phyloP scores from a whole-genome alignment of 2,329 filamentous ascomycete species.

The Aplosporella prunicola region DNA sequence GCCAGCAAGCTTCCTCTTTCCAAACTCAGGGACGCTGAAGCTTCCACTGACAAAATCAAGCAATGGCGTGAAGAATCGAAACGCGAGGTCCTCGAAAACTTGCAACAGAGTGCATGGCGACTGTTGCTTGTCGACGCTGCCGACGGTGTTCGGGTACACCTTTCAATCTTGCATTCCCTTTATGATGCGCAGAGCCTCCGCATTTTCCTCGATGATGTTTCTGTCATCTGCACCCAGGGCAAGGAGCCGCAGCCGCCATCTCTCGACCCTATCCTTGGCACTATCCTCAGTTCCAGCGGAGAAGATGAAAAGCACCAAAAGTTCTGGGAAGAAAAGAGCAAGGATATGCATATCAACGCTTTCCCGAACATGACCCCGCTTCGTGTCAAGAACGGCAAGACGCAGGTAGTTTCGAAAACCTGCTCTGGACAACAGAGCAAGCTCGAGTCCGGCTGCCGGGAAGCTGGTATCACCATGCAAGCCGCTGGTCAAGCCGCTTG shows the following conservation, averaged over 20 bases:
- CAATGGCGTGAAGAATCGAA: slow-evolving; percentile 19
- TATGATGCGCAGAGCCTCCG: slow-evolving; percentile 75
- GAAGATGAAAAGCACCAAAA: slow-evolving; percentile 23
- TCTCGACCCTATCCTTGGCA: slow-evolving; percentile 35
- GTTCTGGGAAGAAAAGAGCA: slow-evolving; percentile 56
- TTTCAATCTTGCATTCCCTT: slow-evolving; percentile 67
- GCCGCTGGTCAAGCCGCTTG: slow-evolving; percentile 68
- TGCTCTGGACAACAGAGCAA: slow-evolving; percentile 33
- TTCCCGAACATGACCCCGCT: slow-evolving; percentile 71
- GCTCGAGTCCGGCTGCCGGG: slow-evolving; percentile 49
- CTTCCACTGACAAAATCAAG: slow-evolving; percentile 6
- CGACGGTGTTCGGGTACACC: slow-evolving; percentile 25
- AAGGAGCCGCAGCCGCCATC: slow-evolving; percentile 15
- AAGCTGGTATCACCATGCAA: slow-evolving; percentile 61
- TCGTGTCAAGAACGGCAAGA: slow-evolving; percentile 24
- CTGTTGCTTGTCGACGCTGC: slow-evolving; percentile 39
- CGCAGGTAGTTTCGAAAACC: slow-evolving; percentile 26
- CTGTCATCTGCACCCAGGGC: slow-evolving; percentile 24
- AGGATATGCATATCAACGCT: slow-evolving; percentile 49
- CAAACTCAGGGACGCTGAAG: background rate
- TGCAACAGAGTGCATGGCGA: slow-evolving; percentile 55
- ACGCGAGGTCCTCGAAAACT: slow-evolving; percentile 29
- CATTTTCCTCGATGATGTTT: slow-evolving; percentile 53
- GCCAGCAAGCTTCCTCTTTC: slow-evolving; percentile 28
- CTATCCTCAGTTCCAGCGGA: slow-evolving; percentile 34